Conservation (phyloP, 2,329 filamentous ascomycete genomes). For the Emmonsiellopsis sp. region DNA sequence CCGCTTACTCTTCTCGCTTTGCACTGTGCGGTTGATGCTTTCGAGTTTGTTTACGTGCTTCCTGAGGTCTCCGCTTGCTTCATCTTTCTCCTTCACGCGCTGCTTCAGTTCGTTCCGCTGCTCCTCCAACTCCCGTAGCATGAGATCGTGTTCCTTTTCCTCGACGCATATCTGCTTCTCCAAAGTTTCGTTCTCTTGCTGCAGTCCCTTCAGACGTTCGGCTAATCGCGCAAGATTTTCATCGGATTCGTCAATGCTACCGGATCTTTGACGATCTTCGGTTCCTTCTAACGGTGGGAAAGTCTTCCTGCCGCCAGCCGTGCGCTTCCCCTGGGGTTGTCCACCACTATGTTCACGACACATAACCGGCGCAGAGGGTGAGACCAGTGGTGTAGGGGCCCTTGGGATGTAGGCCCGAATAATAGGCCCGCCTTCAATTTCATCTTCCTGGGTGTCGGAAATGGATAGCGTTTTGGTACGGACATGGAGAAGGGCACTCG, state of each 20-base stretch:
- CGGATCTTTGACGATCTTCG: constrained; percentile 29
- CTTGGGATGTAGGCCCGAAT: constrained; percentile 47
- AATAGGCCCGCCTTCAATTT: constrained; percentile 25
- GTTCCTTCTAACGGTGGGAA: constrained; percentile 56
- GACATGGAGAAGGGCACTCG: constrained; percentile 75
- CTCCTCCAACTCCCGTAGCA: constrained; percentile 59
- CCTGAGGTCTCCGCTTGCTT: constrained; percentile 74
- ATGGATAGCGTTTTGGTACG: constrained; percentile 54
- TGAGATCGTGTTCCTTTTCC: constrained; percentile 59
- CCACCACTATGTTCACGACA: constrained; percentile 57
- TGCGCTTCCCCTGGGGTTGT: constrained; percentile 48
- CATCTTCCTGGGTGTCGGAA: constrained; percentile 28
- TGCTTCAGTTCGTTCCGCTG: constrained; percentile 73
- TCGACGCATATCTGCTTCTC: constrained; percentile 59
- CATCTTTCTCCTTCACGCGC: constrained; percentile 79
- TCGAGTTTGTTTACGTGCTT: constrained; percentile 72
- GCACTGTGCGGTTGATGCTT: constrained; percentile 68
- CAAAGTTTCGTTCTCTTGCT: constrained; percentile 75
- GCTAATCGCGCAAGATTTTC: constrained; percentile 70
- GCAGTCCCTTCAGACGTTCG: constrained; percentile 67
- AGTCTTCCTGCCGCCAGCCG: constrained; percentile 58
- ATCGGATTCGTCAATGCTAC: constrained; percentile 46
- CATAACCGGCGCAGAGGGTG: constrained; percentile 53
- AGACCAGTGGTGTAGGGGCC: constrained; percentile 45
- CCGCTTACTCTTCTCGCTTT: constrained; percentile 69